Percentiles rank a stretch among this genome's conserved stretches.
These are phyloP conservation scores for Sporisorium scitamineum DNA, from an alignment of 1,284 basidiomycete genomes.

Conservation along the genomic window DNA sequence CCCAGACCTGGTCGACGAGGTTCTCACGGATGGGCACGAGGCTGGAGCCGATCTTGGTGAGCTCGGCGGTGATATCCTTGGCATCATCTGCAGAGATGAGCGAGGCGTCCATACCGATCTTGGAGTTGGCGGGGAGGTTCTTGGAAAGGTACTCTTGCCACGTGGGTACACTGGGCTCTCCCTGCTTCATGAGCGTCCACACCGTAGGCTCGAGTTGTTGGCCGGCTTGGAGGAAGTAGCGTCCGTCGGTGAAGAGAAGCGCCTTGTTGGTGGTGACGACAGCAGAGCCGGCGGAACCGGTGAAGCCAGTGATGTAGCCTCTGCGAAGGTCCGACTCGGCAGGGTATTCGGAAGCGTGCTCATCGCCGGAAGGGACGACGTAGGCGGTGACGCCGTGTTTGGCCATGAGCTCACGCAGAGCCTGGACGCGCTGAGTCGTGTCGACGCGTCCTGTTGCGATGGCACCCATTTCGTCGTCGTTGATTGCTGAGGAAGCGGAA, in stretches of 20 bases:
- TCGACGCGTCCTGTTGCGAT: conserved; percentile 61
- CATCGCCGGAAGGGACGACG: conserved; percentile 69
- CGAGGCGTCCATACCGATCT: conserved; percentile 64
- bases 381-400: conserved; percentile 60
- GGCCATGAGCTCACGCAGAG: conserved; percentile 58
- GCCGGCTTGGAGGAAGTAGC: conserved; percentile 92
- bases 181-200: conserved; percentile 93
- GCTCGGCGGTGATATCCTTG: conserved; percentile 45
- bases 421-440: conserved; percentile 56
- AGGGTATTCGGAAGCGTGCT: conserved; percentile 88
- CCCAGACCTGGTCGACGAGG: conserved; percentile 86
- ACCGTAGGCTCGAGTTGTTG: conserved; percentile 85
- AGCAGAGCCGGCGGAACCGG: conserved; percentile 86
- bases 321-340: conserved; percentile 78
- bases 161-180: conserved; percentile 79
- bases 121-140: conserved; percentile 43
- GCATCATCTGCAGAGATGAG: conserved; percentile 67
- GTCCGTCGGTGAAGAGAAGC: conserved; percentile 88
- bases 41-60: conserved; percentile 43
- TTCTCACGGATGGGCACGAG: conserved; percentile 75
- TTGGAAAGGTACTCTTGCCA: conserved; percentile 74
- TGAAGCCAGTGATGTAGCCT: conserved; percentile 90
- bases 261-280: conserved; percentile 75
- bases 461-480: conserved; percentile 58
- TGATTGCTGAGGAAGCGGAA: neutral